Evolutionary conservation across 1,139 yeast genomes (phyloP).

Genomic region (Suhomyces maxii): DNA sequence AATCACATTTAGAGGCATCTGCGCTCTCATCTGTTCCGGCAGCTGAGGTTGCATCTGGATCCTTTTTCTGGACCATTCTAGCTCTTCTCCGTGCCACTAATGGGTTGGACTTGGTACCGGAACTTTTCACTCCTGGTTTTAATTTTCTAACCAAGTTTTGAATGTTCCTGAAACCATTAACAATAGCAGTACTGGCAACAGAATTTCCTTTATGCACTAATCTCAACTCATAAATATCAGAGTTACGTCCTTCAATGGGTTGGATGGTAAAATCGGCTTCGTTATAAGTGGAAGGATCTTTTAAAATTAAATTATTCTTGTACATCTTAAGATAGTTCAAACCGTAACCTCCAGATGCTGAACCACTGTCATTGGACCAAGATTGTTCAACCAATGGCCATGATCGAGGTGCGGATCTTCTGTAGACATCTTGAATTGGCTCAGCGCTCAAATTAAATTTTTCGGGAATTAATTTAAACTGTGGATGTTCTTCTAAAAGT

Average conservation of each 20-base stretch:
- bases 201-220: constrained; percentile 38
- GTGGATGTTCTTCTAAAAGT: constrained; percentile 53
- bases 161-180: constrained; percentile 91
- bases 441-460: background rate
- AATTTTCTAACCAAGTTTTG: constrained; percentile 88
- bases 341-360: constrained; percentile 90
- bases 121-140: constrained; percentile 40
- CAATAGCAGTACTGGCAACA: constrained; percentile 69
- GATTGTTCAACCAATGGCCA: constrained; percentile 61
- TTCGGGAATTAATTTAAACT: constrained; percentile 23
- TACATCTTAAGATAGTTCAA: constrained; percentile 52
- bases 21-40: constrained; percentile 33
- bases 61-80: constrained; percentile 22
- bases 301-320: constrained; percentile 26
- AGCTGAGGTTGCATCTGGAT: constrained; percentile 16
- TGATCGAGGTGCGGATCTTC: constrained; percentile 43
- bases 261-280: constrained; percentile 22
- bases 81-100: constrained; percentile 46
- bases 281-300: constrained; percentile 17
- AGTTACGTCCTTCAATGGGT: constrained; percentile 62
- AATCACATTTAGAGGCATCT: constrained; percentile 72
- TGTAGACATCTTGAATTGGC: constrained; percentile 27
- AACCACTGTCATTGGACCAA: constrained; percentile 77
- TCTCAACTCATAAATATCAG: constrained; percentile 72
- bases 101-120: constrained; percentile 31